These are phyloP conservation scores for Xylaria sp. DNA, from an alignment of 2,329 filamentous ascomycete genomes.

Conservation along the genomic window DNA sequence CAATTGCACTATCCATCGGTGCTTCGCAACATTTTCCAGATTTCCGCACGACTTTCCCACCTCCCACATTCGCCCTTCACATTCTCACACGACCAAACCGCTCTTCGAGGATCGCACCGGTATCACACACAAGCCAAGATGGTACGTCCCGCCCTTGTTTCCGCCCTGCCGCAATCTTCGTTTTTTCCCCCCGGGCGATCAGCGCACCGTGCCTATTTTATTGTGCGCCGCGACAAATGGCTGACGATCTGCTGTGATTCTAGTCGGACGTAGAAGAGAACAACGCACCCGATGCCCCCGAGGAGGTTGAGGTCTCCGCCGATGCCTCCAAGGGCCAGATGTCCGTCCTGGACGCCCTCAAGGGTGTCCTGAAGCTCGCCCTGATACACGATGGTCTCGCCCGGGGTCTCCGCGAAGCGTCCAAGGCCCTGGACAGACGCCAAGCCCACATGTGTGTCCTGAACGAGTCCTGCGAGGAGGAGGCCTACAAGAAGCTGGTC, in stretches of 20 bases:
- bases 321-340: slow-evolving; percentile 91
- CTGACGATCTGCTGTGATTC: slow-evolving; percentile 24
- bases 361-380: slow-evolving; percentile 97
- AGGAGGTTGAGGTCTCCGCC: slow-evolving; percentile 95
- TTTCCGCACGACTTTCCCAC: slow-evolving; percentile 26
- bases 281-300: slow-evolving; percentile 77
- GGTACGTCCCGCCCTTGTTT: slow-evolving; percentile 49
- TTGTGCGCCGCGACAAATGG: slow-evolving; percentile 26
- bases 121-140: slow-evolving; percentile 60
- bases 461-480: slow-evolving; percentile 99
- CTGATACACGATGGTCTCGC: slow-evolving; percentile 99
- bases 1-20: slow-evolving; percentile 26
- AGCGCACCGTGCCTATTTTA: not conserved
- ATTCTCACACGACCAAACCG: slow-evolving; percentile 36
- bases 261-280: slow-evolving; percentile 99
- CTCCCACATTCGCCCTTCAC: slow-evolving; percentile 31
- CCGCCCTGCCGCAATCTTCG: not conserved
- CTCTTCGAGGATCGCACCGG: slow-evolving; percentile 72
- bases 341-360: slow-evolving; percentile 97
- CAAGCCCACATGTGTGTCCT: slow-evolving; percentile 99
- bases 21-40: slow-evolving; percentile 26
- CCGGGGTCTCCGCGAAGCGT: slow-evolving; percentile 96
- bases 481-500: slow-evolving; percentile 99
- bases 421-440: slow-evolving; percentile 97
- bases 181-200: not conserved